These are phyloP conservation scores for Pisolithus albus DNA, from an alignment of 768 basidiomycete genomes.

Conservation along the genomic window DNA sequence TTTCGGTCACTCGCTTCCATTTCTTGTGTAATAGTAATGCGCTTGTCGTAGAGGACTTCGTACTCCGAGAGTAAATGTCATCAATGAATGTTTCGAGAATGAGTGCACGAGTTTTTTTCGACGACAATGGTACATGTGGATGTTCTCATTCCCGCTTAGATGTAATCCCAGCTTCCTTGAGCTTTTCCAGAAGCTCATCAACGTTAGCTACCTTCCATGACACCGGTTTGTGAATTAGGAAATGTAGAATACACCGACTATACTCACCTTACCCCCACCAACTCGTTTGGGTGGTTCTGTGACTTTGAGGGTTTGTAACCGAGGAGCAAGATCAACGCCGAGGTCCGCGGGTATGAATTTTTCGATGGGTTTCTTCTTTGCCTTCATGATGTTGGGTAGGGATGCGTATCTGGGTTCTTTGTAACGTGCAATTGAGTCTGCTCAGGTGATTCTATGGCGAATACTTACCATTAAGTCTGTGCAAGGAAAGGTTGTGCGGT, in stretches of 20 bases:
- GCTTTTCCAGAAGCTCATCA: constrained; percentile 81
- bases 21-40: constrained; percentile 9
- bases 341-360: constrained; percentile 76
- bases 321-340: constrained; percentile 74
- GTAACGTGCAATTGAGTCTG: constrained; percentile 1
- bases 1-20: constrained; percentile 13
- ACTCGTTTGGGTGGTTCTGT: constrained; percentile 84
- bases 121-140: not conserved
- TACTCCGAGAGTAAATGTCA: not conserved
- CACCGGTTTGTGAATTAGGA: not conserved
- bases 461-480: constrained; percentile 64
- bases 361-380: constrained; percentile 97
- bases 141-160: constrained; percentile 17
- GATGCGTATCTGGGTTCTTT: constrained; percentile 95
- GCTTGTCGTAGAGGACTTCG: not conserved
- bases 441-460: not conserved
- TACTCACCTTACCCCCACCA: constrained; percentile 79
- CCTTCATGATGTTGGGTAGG: constrained; percentile 97
- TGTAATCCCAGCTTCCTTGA: constrained; percentile 76
- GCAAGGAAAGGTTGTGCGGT: not conserved
- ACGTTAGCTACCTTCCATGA: constrained; percentile 61
- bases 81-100: not conserved
- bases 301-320: constrained; percentile 81
- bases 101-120: constrained; percentile 2
- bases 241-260: not conserved